phyloP scores from a whole-genome alignment of 441 rosid species.

The Theobroma grandiflorum region DNA sequence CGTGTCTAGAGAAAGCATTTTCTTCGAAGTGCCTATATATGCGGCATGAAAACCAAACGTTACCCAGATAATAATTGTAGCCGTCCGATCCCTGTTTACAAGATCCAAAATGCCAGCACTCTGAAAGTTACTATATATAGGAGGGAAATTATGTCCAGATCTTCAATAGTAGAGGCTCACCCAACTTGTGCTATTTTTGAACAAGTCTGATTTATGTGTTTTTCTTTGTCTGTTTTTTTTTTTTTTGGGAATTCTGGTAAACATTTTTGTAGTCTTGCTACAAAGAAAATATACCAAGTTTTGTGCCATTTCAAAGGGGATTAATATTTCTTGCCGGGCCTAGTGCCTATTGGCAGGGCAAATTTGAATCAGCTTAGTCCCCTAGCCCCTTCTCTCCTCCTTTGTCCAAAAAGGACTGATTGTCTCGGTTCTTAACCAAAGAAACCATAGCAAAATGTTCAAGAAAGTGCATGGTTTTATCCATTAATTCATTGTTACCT shows the following conservation, averaged over 20 bases:
- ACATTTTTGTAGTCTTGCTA: background rate
- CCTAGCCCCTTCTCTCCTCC: background rate
- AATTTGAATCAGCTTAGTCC: background rate
- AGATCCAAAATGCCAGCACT: constrained; percentile 23
- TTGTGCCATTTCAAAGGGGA: background rate
- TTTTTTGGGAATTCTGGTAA: background rate
- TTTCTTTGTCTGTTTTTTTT: background rate
- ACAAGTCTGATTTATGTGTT: background rate
- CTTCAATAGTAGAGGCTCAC: constrained; percentile 7
- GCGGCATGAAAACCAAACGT: background rate
- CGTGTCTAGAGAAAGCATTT: background rate
- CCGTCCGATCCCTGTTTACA: constrained; percentile 6
- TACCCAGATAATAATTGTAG: background rate
- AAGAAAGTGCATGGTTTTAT: background rate
- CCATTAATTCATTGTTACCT: background rate
- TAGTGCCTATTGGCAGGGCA: constrained; percentile 1
- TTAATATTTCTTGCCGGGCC: background rate
- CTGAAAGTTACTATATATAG: constrained; percentile 13
- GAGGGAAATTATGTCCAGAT: constrained; percentile 23
- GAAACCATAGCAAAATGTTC: background rate
- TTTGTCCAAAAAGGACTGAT: background rate
- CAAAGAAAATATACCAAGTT: background rate
- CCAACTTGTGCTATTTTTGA: constrained; percentile 24
- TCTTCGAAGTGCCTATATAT: background rate
- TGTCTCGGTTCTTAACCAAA: background rate